Evolutionary conservation across 768 basidiomycete species (phyloP), one percentile per base, ranked within the genome.

Genomic region (Russula griseocarnosa): DNA sequence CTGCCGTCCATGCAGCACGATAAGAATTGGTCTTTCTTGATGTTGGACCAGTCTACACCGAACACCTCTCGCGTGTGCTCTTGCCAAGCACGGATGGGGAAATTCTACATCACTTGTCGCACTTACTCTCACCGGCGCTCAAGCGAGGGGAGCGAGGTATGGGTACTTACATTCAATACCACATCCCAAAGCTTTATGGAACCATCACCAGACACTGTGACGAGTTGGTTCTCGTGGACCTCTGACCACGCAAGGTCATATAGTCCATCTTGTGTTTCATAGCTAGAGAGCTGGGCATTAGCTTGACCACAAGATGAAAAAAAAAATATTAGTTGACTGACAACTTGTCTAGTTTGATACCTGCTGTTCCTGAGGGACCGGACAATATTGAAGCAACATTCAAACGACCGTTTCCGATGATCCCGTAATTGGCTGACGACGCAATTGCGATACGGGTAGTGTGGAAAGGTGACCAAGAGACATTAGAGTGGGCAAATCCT

Each of bases 241-340:
- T 98, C 96, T 40, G 92, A 94, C 95, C 95, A 98, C 0, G 95
- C 93, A 54, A 94, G 77, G 71, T 95, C 94, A 73, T 88, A 95
- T 9, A 95, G 75, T 0, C 88, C 91, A 71, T 96, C 94, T 73
- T 94, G 92, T 0, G 92, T 86, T 72, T 94, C 92, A 70, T 87
- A 96, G 66, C 92, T 94, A 87, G 60, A 83, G 85, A 71, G 67
- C 59, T 61, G 32, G 8, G 53, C 68, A 69, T 61, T 52, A 71
- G 75, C 65, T 44, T 24, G n/a, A 10, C n/a, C n/a, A 13, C 18
- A 26, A 26, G 16, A 36, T 8, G 38, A 9, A 9, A 8, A n/a
- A n/a, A 22, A 36, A 34, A 34, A 9, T 34, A 9, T 22, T 1
- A 28, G n/a, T 30, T 20, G 22, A 80, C 88, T 76, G 75, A 89